A percentile compares a stretch with the other conserved stretches of the same genome.
Evolutionary conservation across 768 basidiomycete genomes (phyloP).

Genomic region (Lentinula sp.): DNA sequence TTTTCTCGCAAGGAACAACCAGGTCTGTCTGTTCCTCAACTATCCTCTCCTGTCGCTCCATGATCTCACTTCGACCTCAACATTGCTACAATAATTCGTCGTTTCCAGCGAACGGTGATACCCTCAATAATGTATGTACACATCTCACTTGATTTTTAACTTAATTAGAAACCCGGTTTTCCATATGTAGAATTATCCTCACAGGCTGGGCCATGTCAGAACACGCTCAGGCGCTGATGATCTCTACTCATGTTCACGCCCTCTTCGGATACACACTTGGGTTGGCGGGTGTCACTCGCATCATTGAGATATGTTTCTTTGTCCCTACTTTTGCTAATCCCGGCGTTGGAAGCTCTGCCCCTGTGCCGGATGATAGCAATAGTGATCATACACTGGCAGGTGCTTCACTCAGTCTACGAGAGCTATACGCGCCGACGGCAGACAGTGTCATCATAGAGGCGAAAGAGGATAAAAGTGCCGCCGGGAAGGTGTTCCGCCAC

Average conservation of each 20-base stretch:
- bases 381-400: conserved; percentile 68
- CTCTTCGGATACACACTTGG: conserved; percentile 85
- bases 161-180: not conserved
- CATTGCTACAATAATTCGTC: not conserved
- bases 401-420: conserved; percentile 12
- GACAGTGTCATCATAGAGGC: conserved; percentile 5
- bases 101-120: conserved; percentile 67
- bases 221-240: conserved; percentile 78
- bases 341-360: conserved; percentile 7
- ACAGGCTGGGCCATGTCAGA: conserved; percentile 95
- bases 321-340: conserved; percentile 24
- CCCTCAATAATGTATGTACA: conserved; percentile 68
- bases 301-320: conserved; percentile 84
- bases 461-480: conserved; percentile 23
- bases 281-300: conserved; percentile 72
- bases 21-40: conserved; percentile 32
- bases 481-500: conserved; percentile 69
- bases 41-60: not conserved
- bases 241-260: conserved; percentile 81
- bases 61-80: not conserved
- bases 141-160: not conserved
- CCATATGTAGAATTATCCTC: conserved; percentile 58
- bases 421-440: not conserved
- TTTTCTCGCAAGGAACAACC: conserved; percentile 72
- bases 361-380: conserved; percentile 36